Conservation (phyloP, 306 rosid genomes). For the Hippophae gyantsensis region DNA sequence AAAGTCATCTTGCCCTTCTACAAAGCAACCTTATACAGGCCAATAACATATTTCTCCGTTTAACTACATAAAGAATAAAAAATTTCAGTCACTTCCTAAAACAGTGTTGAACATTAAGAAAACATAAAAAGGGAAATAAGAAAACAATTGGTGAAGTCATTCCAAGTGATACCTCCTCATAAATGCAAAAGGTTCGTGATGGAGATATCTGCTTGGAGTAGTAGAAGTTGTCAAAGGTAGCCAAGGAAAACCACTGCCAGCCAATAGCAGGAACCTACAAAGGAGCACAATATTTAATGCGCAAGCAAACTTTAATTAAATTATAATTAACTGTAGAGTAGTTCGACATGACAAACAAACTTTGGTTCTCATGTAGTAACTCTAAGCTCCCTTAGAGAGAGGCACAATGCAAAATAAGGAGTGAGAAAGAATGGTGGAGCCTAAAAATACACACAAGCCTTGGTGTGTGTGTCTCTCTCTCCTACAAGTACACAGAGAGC, state of each 20-base stretch:
- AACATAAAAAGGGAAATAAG: constrained; percentile 5
- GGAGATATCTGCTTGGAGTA: constrained; percentile 57
- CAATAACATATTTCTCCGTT: background rate
- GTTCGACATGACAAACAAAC: background rate
- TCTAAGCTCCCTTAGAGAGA: no score
- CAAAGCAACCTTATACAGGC: background rate
- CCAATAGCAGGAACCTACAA: constrained; percentile 66
- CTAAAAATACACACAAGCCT: no score
- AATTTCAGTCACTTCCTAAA: background rate
- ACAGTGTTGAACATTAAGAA: constrained; percentile 2
- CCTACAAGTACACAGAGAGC: no score
- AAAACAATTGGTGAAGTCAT: constrained; percentile 14
- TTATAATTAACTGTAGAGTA: no score
- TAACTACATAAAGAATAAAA: background rate
- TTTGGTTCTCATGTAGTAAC: no score
- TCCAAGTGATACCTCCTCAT: constrained; percentile 60
- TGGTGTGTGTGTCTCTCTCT: no score
- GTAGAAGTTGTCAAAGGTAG: constrained; percentile 35
- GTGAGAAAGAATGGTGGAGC: no score
- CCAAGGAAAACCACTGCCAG: constrained; percentile 68
- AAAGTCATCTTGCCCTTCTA: background rate
- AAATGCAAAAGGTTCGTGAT: constrained; percentile 80
- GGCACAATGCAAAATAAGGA: no score
- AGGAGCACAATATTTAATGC: no score
- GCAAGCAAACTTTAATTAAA: no score